These are phyloP conservation scores for Penicillium bialowiezense DNA, from an alignment of 495 filamentous ascomycete species.

Conservation along the genomic window DNA sequence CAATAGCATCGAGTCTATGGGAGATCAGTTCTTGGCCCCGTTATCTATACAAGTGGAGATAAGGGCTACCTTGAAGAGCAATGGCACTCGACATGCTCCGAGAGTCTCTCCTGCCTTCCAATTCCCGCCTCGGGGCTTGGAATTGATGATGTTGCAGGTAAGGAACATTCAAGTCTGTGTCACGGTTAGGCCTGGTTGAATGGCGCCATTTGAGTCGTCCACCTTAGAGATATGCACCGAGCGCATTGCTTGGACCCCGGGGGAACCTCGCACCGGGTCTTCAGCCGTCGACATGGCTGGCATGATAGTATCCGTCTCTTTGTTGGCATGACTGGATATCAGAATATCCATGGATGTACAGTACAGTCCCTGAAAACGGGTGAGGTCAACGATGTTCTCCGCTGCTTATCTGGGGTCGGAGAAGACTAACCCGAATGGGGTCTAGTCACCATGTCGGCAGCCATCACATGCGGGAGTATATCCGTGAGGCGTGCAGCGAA, in stretches of 20 bases:
- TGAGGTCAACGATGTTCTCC: conserved; percentile 10
- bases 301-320: conserved; percentile 7
- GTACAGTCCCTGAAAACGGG: not conserved
- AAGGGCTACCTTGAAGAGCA: not conserved
- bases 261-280: conserved; percentile 8
- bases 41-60: not conserved
- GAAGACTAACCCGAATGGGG: conserved; percentile 5
- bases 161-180: conserved; percentile 4
- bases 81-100: not conserved
- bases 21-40: not conserved
- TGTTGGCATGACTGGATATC: conserved; percentile 3
- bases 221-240: conserved; percentile 9
- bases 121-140: not conserved
- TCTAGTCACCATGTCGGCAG: not conserved
- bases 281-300: conserved; percentile 7
- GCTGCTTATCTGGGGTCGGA: conserved; percentile 9
- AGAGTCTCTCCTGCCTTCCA: not conserved
- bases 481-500: no score
- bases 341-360: no score
- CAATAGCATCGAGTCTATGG: conserved; percentile 1
- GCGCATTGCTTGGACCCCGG: conserved; percentile 7
- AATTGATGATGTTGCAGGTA: conserved; percentile 3
- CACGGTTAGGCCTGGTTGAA: not conserved
- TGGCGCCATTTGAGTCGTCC: not conserved
- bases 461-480: no score